phyloP scores from a whole-genome alignment of 176 grass and related monocot genomes.

The Oryza meyeriana region DNA sequence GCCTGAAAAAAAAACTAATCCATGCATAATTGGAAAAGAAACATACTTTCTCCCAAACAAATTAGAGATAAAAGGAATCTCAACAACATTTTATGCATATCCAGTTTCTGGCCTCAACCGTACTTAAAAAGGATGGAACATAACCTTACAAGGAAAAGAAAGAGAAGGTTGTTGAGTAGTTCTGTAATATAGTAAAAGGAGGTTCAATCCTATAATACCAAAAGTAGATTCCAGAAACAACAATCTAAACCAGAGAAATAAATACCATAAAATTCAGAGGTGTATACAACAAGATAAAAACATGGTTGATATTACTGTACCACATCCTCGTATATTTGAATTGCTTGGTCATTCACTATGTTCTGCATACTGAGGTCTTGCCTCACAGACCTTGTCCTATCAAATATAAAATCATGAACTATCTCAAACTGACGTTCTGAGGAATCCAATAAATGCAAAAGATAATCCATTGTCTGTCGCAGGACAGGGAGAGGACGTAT shows the following conservation, averaged over 20 bases:
- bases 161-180: not conserved
- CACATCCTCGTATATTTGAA: slow-evolving; percentile 85
- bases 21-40: slow-evolving; percentile 16
- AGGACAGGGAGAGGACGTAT: slow-evolving; percentile 70
- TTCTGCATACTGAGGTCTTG: slow-evolving; percentile 91
- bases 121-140: not conserved
- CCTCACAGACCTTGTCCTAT: slow-evolving; percentile 84
- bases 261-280: slow-evolving; percentile 8
- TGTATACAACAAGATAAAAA: not conserved
- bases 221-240: slow-evolving; percentile 12
- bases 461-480: slow-evolving; percentile 66
- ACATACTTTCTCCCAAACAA: slow-evolving; percentile 1
- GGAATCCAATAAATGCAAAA: slow-evolving; percentile 62
- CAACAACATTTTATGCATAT: slow-evolving; percentile 8
- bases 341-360: slow-evolving; percentile 61
- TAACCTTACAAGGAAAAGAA: slow-evolving; percentile 1
- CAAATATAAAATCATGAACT: slow-evolving; percentile 94
- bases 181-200: slow-evolving; percentile 20
- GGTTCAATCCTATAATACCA: not conserved
- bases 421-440: slow-evolving; percentile 56
- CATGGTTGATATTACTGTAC: slow-evolving; percentile 36
- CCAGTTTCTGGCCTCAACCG: not conserved
- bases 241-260: not conserved
- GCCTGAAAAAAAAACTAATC: not conserved
- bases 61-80: slow-evolving; percentile 13